Conservation (phyloP, 805 yeast species). For the Kregervanrija pseudodelftensis region DNA sequence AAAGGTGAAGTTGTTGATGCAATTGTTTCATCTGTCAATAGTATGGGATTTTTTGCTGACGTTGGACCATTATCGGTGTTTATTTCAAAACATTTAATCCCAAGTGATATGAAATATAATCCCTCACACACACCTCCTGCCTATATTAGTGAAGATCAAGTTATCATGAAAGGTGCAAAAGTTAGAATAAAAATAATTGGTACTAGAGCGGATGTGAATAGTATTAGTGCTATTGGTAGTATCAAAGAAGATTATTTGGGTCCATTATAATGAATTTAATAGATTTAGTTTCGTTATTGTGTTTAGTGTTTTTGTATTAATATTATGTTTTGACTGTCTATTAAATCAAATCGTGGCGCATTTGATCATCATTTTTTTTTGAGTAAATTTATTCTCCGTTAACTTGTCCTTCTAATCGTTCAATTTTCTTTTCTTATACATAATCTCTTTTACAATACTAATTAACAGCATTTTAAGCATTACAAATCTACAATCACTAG, state of each 20-base stretch:
- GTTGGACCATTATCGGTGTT: constrained; percentile 96
- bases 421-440: no score
- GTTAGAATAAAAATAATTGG: constrained; percentile 95
- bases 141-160: constrained; percentile 89
- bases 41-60: constrained; percentile 95
- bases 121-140: constrained; percentile 99
- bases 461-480: no score
- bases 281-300: not conserved
- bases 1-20: constrained; percentile 99
- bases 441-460: no score
- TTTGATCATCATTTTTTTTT: constrained; percentile 23
- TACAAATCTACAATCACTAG: no score
- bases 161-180: constrained; percentile 87
- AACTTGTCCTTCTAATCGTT: no score
- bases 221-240: constrained; percentile 95
- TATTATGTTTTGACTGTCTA: not conserved
- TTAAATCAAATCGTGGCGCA: constrained; percentile 2
- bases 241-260: constrained; percentile 97
- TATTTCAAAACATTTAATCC: constrained; percentile 90
- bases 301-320: not conserved
- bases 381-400: no score
- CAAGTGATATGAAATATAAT: constrained; percentile 86
- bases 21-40: constrained; percentile 86
- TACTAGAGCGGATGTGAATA: constrained; percentile 94
- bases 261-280: constrained; percentile 38